Base-by-base conservation (phyloP, 2,329 filamentous ascomycete genomes). In the Fusarium sp. region DNA sequence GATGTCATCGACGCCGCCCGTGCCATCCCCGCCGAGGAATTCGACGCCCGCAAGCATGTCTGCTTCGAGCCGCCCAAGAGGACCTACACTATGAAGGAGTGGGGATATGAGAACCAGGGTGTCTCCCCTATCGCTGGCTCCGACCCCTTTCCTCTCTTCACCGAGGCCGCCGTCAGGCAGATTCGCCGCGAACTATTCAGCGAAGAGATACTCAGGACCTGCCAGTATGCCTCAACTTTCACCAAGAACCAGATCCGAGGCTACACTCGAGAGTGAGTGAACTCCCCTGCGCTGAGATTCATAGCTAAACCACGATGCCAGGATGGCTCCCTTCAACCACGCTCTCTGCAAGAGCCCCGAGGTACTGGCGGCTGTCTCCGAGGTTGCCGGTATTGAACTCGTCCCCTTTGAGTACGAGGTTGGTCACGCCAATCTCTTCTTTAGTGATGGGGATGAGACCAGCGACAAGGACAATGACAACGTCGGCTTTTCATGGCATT, bases 141-240 rank as follows among this genome's bases (percentile, higher is more conserved):
- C 0, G 88, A 92, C 67, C 90, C 91, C 0, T 93, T 93, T 79
- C 85, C 85, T 5, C 85, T 93, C 27, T 93, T 93, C 81, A 89
- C 88, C 13, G 78, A 85, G 35, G 89, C 92, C 56, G 91, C 91
- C 2, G 85, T 93, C 60, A 82, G 88, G 76, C 86, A 88, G 61
- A 92, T 93, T 87, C 86, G 92, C 64, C 82, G 82, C 4, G 91
- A 93, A 79, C 86, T 92, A n/a, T 83, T 92, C 43, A 87, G 86
- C 56, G 84, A 88, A 0, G 85, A 88, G 41, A 89, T 92, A 5
- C 85, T 88, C 73, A 81, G 86, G 10, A 88, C 91, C 48, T 91
- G 87, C 80, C 85, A 85, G 59, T 92, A 87, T 79, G 87, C 87
- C n/a, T 81, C 80, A 1, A 67, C 62, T 2, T 80, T 81, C 23